Conservation (phyloP, 805 yeast species). For the Monosporozyma aquatica region DNA sequence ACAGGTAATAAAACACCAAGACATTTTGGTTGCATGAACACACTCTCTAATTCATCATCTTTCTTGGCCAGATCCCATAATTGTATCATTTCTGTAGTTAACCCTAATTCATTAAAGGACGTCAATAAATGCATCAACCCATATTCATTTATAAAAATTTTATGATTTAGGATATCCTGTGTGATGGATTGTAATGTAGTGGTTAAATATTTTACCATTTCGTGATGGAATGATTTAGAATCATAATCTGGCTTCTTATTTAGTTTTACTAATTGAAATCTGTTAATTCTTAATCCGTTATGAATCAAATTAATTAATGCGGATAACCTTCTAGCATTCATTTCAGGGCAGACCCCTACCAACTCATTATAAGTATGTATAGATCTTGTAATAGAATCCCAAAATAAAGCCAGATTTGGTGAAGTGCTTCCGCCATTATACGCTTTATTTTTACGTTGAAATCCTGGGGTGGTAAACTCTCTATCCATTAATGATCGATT, state of each 20-base stretch:
- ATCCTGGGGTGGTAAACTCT: constrained; percentile 1
- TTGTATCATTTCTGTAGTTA: constrained; percentile 49
- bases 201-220: constrained; percentile 38
- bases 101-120: constrained; percentile 46
- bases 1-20: constrained; percentile 61
- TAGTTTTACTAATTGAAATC: constrained; percentile 41
- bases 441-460: constrained; percentile 20
- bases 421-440: not conserved
- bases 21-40: constrained; percentile 50
- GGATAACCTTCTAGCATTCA: constrained; percentile 35
- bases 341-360: constrained; percentile 33
- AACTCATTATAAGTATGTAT: constrained; percentile 40
- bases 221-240: constrained; percentile 41
- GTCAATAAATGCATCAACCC: constrained; percentile 47
- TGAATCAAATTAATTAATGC: constrained; percentile 40
- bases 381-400: constrained; percentile 42
- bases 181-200: constrained; percentile 40
- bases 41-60: constrained; percentile 5
- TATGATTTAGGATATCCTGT: constrained; percentile 37
- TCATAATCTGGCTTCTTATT: constrained; percentile 50
- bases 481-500: constrained; percentile 10
- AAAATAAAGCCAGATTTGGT: constrained; percentile 26
- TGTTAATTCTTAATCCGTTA: constrained; percentile 43
- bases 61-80: constrained; percentile 47
- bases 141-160: constrained; percentile 35